Evolutionary conservation across 2,329 filamentous ascomycete genomes (phyloP).

Genomic region (Elsinoe batatas): DNA sequence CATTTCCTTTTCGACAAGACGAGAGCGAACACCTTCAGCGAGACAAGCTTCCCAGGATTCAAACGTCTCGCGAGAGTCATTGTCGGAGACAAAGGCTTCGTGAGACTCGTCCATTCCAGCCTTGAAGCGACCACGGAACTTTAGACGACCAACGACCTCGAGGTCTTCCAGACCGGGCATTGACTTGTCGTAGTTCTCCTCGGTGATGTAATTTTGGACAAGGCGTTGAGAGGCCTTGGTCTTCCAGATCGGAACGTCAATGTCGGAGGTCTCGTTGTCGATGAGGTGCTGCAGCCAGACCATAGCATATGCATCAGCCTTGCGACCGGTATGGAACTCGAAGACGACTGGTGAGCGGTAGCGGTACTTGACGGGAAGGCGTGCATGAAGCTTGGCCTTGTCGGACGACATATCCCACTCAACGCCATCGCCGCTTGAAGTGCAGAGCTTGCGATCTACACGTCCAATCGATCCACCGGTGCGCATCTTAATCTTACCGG

Average conservation of each 20-base stretch:
- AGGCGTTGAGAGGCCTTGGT: slow-evolving; percentile 66
- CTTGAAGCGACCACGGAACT: slow-evolving; percentile 75
- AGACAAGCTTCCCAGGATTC: slow-evolving; percentile 91
- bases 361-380: slow-evolving; percentile 79
- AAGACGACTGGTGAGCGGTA: slow-evolving; percentile 86
- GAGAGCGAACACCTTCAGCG: slow-evolving; percentile 70
- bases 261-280: slow-evolving; percentile 65
- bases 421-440: slow-evolving; percentile 47
- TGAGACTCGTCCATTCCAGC: slow-evolving; percentile 84
- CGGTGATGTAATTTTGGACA: slow-evolving; percentile 85
- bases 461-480: slow-evolving; percentile 76
- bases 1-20: slow-evolving; percentile 62
- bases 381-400: slow-evolving; percentile 46
- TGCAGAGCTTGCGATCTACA: slow-evolving; percentile 55
- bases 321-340: slow-evolving; percentile 65
- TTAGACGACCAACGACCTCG: slow-evolving; percentile 68
- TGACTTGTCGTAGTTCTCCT: slow-evolving; percentile 55
- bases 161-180: slow-evolving; percentile 66
- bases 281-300: slow-evolving; percentile 79
- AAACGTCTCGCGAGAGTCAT: slow-evolving; percentile 82
- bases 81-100: slow-evolving; percentile 71
- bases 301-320: slow-evolving; percentile 63
- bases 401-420: slow-evolving; percentile 46
- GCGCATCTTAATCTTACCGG: slow-evolving; percentile 61
- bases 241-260: slow-evolving; percentile 86